phyloP scores from a whole-genome alignment of 1,139 yeast genomes.

The Diutina mesorugosa region DNA sequence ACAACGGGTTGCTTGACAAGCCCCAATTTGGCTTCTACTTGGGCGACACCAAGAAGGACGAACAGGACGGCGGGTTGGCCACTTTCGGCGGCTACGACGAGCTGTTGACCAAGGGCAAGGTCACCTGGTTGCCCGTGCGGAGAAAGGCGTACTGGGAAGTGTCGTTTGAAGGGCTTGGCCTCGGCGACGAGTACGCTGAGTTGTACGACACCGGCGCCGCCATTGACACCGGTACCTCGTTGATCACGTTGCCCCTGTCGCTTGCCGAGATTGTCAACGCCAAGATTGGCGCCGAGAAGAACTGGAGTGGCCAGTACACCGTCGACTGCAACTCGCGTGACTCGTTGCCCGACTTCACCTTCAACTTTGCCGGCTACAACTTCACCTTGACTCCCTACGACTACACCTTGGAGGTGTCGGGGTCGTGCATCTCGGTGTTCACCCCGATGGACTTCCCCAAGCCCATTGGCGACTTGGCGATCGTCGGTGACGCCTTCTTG shows the following conservation, averaged over 20 bases:
- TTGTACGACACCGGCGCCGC: slow-evolving; percentile 87
- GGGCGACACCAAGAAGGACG: slow-evolving; percentile 55
- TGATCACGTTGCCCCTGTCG: slow-evolving; percentile 87
- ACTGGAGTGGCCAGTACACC: slow-evolving; percentile 95
- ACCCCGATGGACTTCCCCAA: slow-evolving; percentile 96
- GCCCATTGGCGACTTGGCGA: slow-evolving; percentile 92
- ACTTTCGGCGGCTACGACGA: slow-evolving; percentile 91
- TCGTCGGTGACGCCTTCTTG: slow-evolving; percentile 93
- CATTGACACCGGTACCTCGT: slow-evolving; percentile 95
- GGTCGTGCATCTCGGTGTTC: slow-evolving; percentile 90
- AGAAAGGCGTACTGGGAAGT: slow-evolving; percentile 99
- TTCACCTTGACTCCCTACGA: slow-evolving; percentile 82
- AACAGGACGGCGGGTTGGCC: slow-evolving; percentile 72
- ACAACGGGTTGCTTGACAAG: slow-evolving; percentile 67
- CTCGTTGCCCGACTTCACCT: slow-evolving; percentile 77
- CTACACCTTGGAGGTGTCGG: slow-evolving; percentile 86
- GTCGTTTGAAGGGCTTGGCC: slow-evolving; percentile 73
- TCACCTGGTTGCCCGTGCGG: slow-evolving; percentile 93
- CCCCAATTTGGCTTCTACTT: slow-evolving; percentile 82
- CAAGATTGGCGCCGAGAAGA: slow-evolving; percentile 92
- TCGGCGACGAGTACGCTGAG: slow-evolving; percentile 84
- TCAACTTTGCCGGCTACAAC: slow-evolving; percentile 79
- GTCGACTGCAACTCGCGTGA: slow-evolving; percentile 81
- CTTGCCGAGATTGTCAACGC: slow-evolving; percentile 90
- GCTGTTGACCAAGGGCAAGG: slow-evolving; percentile 60